Conservation (phyloP, 345 rosid species). For the Acer yangbiense region DNA sequence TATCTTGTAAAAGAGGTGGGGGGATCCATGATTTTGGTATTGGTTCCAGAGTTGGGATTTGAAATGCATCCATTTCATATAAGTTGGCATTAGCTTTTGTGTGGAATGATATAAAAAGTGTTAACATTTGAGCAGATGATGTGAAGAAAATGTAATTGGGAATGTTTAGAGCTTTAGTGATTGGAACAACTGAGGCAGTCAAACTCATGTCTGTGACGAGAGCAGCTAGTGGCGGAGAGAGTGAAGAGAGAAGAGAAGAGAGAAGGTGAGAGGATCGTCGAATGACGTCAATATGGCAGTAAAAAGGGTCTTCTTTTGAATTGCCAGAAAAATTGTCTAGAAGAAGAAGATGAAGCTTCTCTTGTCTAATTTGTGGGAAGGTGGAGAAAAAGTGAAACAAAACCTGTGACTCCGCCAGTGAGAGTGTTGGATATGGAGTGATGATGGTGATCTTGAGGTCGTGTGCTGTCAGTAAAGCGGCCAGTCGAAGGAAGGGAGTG, state of each 20-base stretch:
- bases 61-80: conserved; percentile 3
- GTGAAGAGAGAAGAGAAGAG: conserved; percentile 30
- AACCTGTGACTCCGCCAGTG: conserved; percentile 31
- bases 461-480: conserved; percentile 24
- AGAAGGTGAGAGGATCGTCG: conserved; percentile 32
- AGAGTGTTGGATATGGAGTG: conserved; percentile 35
- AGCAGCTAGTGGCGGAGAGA: conserved; percentile 34
- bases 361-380: conserved; percentile 29
- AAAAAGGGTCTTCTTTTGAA: conserved; percentile 38
- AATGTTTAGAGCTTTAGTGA: conserved; percentile 31
- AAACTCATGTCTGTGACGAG: conserved; percentile 42
- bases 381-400: conserved; percentile 26
- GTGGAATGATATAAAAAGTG: conserved; percentile 35
- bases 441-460: conserved; percentile 35
- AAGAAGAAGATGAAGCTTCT: conserved; percentile 9
- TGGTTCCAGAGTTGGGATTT: conserved; percentile 20
- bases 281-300: conserved; percentile 26
- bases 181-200: conserved; percentile 30
- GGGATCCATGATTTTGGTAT: conserved; percentile 34
- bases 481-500: conserved; percentile 45
- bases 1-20: conserved; percentile 19
- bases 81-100: conserved; percentile 6
- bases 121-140: conserved; percentile 43
- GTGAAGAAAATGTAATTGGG: conserved; percentile 44
- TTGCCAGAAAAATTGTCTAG: not conserved